Evolutionary conservation across 176 grass and related monocot genomes (phyloP).

Genomic region (Cymbopogon citratus): DNA sequence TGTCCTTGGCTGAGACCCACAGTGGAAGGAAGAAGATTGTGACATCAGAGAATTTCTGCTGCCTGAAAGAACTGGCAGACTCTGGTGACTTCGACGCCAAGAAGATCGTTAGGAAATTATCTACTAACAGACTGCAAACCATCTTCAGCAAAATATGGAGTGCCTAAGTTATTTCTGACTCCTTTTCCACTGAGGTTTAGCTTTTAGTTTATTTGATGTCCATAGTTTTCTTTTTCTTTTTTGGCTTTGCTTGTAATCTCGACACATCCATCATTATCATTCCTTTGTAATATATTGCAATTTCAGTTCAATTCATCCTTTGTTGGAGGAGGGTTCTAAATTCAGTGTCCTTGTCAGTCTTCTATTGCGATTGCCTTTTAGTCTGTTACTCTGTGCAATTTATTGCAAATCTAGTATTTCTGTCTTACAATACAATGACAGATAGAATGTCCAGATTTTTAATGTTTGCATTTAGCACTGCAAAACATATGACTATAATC

Average conservation of each 20-base stretch:
- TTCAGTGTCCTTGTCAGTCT: neutral
- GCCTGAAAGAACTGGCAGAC: constrained; percentile 63
- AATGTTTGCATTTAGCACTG: neutral
- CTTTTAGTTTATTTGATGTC: constrained; percentile 21
- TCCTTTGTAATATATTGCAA: constrained; percentile 29
- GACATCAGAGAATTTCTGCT: constrained; percentile 53
- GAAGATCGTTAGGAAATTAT: constrained; percentile 78
- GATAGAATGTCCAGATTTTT: neutral
- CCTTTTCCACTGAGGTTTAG: constrained; percentile 11
- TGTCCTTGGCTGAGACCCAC: constrained; percentile 60
- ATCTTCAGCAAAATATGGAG: constrained; percentile 85
- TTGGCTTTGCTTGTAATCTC: constrained; percentile 2
- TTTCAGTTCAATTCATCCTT: constrained; percentile 18
- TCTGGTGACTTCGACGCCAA: constrained; percentile 55
- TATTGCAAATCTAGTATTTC: neutral
- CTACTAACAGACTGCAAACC: constrained; percentile 53
- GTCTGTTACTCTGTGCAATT: neutral
- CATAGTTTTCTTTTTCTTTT: constrained; percentile 7
- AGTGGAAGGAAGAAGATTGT: constrained; percentile 73
- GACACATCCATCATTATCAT: neutral
- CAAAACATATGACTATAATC: neutral
- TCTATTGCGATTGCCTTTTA: neutral
- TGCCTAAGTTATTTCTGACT: constrained; percentile 39
- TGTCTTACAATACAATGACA: neutral
- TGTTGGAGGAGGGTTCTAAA: neutral